Percentiles rank a stretch among this genome's conserved stretches.
Conservation (phyloP, 177 flowering plant genomes). For the Vitis hybrid region DNA sequence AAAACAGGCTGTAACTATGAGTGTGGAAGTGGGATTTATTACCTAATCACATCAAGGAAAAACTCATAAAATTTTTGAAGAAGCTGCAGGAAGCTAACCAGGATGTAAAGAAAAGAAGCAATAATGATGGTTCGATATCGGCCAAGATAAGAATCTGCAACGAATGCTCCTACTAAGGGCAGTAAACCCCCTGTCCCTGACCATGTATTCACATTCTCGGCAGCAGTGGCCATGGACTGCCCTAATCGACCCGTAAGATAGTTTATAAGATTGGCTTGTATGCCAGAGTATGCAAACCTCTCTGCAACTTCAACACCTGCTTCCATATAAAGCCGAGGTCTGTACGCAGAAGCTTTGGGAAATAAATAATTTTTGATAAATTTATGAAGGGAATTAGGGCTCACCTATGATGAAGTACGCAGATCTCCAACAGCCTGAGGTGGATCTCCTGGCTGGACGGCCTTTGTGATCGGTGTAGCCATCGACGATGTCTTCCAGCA, state of each 20-base stretch:
- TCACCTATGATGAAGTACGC: too few relatives aligned
- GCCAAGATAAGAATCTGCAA: slow-evolving; percentile 38
- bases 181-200: slow-evolving; percentile 22
- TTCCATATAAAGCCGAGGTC: background rate
- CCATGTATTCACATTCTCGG: slow-evolving; percentile 34
- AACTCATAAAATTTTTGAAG: too few relatives aligned
- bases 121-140: slow-evolving; percentile 25
- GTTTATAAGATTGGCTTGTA: slow-evolving; percentile 23
- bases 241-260: slow-evolving; percentile 28
- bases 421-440: too few relatives aligned
- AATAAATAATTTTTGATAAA: background rate
- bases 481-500: too few relatives aligned
- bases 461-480: too few relatives aligned
- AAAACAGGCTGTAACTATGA: too few relatives aligned
- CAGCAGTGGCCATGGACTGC: slow-evolving; percentile 30
- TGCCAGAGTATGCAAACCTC: slow-evolving; percentile 33
- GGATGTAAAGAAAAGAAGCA: slow-evolving; percentile 25
- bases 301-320: slow-evolving; percentile 37
- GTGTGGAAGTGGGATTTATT: too few relatives aligned
- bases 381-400: too few relatives aligned
- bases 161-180: slow-evolving; percentile 35
- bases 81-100: too few relatives aligned
- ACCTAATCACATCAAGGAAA: too few relatives aligned
- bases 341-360: background rate
- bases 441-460: too few relatives aligned